Percentiles rank a stretch among this genome's conserved stretches.
These are phyloP conservation scores for Colletotrichum sp. DNA, from an alignment of 2,329 filamentous ascomycete species.

Conservation along the genomic window DNA sequence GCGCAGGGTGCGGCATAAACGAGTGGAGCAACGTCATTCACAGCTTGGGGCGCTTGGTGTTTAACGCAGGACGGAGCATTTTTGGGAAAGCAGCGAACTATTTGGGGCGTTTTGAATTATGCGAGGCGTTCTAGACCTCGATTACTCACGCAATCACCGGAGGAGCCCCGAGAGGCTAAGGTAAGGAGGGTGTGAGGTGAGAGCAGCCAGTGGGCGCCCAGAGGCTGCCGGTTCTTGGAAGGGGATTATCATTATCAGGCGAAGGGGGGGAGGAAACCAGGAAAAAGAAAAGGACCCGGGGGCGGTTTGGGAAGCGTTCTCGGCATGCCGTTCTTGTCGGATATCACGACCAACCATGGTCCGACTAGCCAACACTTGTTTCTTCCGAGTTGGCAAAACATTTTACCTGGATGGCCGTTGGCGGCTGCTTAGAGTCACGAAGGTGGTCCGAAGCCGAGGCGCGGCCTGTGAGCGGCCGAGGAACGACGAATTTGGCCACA, in stretches of 20 bases:
- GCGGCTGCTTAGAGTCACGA: not conserved
- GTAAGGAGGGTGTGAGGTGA: not conserved
- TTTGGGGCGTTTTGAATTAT: constrained; percentile 11
- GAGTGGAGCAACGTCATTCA: not conserved
- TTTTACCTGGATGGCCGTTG: not conserved
- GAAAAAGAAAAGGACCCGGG: not conserved
- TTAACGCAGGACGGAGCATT: not conserved
- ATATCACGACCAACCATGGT: not conserved
- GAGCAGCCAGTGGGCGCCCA: not conserved
- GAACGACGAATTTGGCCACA: not conserved
- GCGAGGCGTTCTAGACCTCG: constrained; percentile 7
- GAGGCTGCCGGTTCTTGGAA: not conserved
- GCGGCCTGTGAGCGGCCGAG: not conserved
- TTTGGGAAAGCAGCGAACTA: not conserved
- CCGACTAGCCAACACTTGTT: not conserved
- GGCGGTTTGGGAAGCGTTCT: not conserved
- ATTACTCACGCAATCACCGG: not conserved
- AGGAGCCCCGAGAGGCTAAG: not conserved
- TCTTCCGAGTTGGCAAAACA: not conserved
- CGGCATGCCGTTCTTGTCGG: not conserved
- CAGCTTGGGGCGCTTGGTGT: not conserved
- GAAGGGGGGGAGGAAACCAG: not conserved
- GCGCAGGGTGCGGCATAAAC: not conserved
- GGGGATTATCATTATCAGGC: not conserved
- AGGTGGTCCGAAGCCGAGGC: not conserved